Evolutionary conservation across 371 early-diverging fungal species (phyloP).

Genomic region (Dipsacomyces acuminosporus): DNA sequence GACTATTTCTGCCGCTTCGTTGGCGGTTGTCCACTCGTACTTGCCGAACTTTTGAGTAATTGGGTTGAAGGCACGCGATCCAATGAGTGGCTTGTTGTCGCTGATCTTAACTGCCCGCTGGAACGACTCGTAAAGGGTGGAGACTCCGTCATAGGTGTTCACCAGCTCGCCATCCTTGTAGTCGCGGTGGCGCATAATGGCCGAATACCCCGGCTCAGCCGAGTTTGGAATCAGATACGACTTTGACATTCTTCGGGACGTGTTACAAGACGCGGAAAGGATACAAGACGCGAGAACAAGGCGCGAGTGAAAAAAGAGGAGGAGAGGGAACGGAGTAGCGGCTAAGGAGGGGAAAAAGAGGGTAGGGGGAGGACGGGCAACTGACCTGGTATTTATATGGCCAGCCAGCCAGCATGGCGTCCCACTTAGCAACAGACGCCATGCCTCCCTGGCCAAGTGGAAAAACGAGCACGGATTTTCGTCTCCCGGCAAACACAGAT

Average conservation of each 20-base stretch:
- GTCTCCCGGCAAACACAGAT: too few species aligned
- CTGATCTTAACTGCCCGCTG: slow-evolving; percentile 18
- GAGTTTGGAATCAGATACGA: slow-evolving; percentile 32
- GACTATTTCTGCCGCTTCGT: slow-evolving; percentile 52
- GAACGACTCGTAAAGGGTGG: slow-evolving; percentile 32
- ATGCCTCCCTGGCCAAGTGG: too few species aligned
- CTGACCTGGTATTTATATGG: too few species aligned
- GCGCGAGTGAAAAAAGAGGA: too few species aligned
- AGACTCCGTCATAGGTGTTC: slow-evolving; percentile 13
- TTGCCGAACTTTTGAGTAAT: slow-evolving; percentile 50
- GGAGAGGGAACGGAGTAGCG: too few species aligned
- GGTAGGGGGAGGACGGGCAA: too few species aligned
- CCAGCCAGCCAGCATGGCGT: too few species aligned
- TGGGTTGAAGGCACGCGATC: slow-evolving; percentile 51
- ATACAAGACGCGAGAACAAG: too few species aligned
- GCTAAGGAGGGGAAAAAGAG: too few species aligned
- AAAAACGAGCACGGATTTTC: too few species aligned
- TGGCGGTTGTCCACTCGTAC: slow-evolving; percentile 64
- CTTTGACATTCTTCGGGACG: slow-evolving; percentile 10
- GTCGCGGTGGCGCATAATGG: slow-evolving; percentile 21
- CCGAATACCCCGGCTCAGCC: slow-evolving; percentile 26
- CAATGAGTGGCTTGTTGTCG: slow-evolving; percentile 52
- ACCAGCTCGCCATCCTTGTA: slow-evolving; percentile 28
- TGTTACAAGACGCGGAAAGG: too few species aligned
- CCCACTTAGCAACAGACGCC: too few species aligned